Evolutionary conservation across 2,329 filamentous ascomycete genomes (phyloP).

Genomic region (Clonostachys byssicola): DNA sequence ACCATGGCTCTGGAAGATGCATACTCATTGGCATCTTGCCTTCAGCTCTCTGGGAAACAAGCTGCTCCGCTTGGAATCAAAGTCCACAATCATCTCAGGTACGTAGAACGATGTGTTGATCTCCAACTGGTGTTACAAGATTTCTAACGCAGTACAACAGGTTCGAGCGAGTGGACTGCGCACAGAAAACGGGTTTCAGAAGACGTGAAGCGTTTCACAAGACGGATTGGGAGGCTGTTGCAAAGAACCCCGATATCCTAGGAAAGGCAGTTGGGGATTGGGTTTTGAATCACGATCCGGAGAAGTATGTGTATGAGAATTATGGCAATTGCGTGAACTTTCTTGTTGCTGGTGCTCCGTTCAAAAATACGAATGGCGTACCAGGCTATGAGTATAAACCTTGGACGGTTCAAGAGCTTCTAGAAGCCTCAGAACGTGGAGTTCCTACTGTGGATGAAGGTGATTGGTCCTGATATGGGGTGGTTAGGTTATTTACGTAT

Average conservation of each 20-base stretch:
- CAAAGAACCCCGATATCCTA: slow-evolving; percentile 2
- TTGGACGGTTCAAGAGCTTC: slow-evolving; percentile 12
- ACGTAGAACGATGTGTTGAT: background rate
- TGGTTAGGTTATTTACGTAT: no score
- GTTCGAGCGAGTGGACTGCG: slow-evolving; percentile 8
- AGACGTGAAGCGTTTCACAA: slow-evolving; percentile 10
- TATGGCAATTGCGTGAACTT: slow-evolving; percentile 13
- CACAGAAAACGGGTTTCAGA: slow-evolving; percentile 10
- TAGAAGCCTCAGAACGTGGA: no score
- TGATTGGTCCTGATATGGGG: no score
- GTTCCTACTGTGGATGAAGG: no score
- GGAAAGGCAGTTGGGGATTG: slow-evolving; percentile 5
- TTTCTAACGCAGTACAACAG: background rate
- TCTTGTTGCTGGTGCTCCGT: slow-evolving; percentile 12
- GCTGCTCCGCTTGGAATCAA: background rate
- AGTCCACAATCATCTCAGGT: slow-evolving; percentile 3
- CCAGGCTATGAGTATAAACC: slow-evolving; percentile 14
- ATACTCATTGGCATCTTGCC: slow-evolving; percentile 8
- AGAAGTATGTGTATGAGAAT: slow-evolving; percentile 17
- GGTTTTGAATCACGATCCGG: slow-evolving; percentile 19
- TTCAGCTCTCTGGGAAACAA: slow-evolving; percentile 4
- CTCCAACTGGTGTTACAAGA: background rate
- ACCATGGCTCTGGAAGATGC: slow-evolving; percentile 12
- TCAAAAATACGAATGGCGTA: slow-evolving; percentile 21
- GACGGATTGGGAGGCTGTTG: slow-evolving; percentile 7